Evolutionary conservation across 2,329 filamentous ascomycete genomes (phyloP).

Genomic region (Bipolaris victoriae): DNA sequence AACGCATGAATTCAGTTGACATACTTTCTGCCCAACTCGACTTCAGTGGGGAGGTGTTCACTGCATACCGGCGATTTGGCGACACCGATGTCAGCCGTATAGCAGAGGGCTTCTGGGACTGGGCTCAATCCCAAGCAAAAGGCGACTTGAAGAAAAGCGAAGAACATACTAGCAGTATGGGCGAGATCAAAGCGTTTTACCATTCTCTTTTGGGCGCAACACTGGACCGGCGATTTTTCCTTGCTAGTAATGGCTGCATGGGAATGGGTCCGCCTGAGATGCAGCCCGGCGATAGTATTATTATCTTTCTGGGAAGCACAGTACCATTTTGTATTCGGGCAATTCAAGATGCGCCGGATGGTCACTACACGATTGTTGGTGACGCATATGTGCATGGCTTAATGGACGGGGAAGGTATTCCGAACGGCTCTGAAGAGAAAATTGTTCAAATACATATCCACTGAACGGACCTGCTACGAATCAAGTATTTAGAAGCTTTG

Average conservation of each 20-base stretch:
- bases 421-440: background rate
- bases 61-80: background rate
- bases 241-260: constrained; percentile 25
- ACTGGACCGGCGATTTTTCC: constrained; percentile 18
- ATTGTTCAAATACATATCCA: background rate
- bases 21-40: background rate
- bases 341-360: background rate
- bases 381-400: constrained; percentile 25
- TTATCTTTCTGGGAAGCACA: constrained; percentile 23
- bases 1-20: background rate
- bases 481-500: background rate
- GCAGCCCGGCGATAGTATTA: constrained; percentile 18
- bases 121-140: background rate
- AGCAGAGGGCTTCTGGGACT: background rate
- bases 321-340: constrained; percentile 24
- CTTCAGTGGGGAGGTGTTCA: background rate
- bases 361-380: constrained; percentile 13
- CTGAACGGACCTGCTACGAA: background rate
- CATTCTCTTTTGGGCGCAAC: constrained; percentile 7
- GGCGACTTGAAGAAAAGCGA: background rate
- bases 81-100: background rate
- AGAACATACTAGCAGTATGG: background rate
- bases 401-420: constrained; percentile 27
- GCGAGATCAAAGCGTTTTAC: background rate
- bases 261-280: constrained; percentile 22